Evolutionary conservation across 2,329 filamentous ascomycete species (phyloP).

Genomic region (Alternaria hordeiaustralica): DNA sequence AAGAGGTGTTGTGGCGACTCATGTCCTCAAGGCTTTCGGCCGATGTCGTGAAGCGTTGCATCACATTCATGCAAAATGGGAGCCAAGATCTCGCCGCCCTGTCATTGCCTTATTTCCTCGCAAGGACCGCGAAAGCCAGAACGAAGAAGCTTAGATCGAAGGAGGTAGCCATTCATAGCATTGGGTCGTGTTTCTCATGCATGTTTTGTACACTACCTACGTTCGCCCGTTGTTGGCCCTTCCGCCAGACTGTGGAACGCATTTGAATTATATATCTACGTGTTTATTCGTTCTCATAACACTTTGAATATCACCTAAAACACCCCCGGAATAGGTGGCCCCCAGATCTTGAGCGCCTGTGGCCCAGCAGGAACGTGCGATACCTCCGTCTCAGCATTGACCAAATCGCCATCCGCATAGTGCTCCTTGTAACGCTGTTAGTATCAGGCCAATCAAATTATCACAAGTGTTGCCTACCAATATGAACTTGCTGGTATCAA

Average conservation of each 20-base stretch:
- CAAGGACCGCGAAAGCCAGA: neutral
- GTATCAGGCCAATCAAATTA: neutral
- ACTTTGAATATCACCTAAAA: conserved; percentile 1
- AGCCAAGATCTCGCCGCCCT: neutral
- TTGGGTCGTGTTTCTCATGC: neutral
- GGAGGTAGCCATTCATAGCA: neutral
- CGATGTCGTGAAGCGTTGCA: neutral
- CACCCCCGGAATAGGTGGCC: conserved; percentile 8
- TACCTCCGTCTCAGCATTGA: conserved; percentile 3
- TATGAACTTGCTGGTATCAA: conserved; percentile 11
- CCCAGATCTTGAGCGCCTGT: conserved; percentile 9
- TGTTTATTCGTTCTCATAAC: neutral
- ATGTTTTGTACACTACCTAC: neutral
- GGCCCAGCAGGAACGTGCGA: conserved; percentile 4
- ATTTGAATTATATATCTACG: neutral
- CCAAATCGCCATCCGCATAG: conserved; percentile 11
- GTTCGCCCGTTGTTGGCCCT: neutral
- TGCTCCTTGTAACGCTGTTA: conserved; percentile 5
- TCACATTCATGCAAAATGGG: neutral
- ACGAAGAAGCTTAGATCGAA: neutral
- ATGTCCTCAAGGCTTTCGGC: neutral
- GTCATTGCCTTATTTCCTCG: neutral
- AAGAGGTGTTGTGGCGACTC: neutral
- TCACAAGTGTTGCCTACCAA: neutral
- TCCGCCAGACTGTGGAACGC: neutral